Conservation (phyloP, 768 basidiomycete species). For the Tulasnella sp. region DNA sequence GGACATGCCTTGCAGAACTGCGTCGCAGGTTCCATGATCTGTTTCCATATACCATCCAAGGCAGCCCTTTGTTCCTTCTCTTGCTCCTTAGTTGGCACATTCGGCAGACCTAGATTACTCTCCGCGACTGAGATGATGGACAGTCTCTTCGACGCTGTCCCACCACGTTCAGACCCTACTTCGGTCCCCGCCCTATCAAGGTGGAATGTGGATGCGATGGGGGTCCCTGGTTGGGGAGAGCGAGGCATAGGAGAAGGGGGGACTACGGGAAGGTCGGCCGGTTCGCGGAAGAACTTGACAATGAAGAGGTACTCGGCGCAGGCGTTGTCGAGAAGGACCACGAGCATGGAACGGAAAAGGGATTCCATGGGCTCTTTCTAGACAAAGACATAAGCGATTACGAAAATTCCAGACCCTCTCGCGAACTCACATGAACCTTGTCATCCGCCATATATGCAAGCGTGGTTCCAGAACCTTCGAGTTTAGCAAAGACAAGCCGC, state of each 20-base stretch:
- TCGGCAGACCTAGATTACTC: not conserved
- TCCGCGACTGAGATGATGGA: not conserved
- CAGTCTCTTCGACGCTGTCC: constrained; percentile 5
- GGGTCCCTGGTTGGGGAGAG: constrained; percentile 27
- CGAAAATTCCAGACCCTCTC: not conserved
- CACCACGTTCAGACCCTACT: not conserved
- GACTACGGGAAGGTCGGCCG: not conserved
- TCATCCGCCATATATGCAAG: constrained; percentile 88
- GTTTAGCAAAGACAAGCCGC: constrained; percentile 60
- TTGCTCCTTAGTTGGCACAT: not conserved
- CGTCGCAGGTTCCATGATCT: constrained; percentile 85
- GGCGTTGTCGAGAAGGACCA: constrained; percentile 94
- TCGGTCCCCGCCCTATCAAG: not conserved
- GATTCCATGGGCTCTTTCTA: constrained; percentile 83
- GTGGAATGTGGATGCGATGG: constrained; percentile 12
- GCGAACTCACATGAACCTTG: constrained; percentile 67
- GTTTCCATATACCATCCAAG: constrained; percentile 76
- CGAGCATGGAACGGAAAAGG: constrained; percentile 73
- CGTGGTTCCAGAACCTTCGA: constrained; percentile 77
- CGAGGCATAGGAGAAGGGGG: constrained; percentile 6
- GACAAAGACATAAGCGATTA: not conserved
- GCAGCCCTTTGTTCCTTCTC: constrained; percentile 49
- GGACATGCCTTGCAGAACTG: constrained; percentile 70
- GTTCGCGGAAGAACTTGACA: constrained; percentile 67
- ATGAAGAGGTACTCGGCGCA: constrained; percentile 89